phyloP scores from a whole-genome alignment of 768 basidiomycete genomes.

The Boletus pseudopeckii region DNA sequence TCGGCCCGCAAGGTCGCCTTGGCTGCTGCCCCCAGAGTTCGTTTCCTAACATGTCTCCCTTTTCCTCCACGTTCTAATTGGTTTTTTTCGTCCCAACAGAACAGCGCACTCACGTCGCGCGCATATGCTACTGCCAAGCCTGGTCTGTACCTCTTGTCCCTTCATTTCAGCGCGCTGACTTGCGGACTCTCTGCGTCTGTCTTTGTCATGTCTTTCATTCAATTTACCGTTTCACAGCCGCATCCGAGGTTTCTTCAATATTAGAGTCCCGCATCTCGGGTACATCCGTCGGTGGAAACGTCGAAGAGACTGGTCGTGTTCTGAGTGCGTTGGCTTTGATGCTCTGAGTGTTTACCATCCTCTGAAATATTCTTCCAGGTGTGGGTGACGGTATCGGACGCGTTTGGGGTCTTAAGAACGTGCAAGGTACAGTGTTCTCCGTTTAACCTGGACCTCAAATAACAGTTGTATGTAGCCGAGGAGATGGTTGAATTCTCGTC shows the following conservation, averaged over 20 bases:
- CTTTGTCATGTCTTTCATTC: conserved; percentile 8
- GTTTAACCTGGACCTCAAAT: background rate
- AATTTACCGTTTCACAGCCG: conserved; percentile 58
- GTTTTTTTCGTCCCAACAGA: conserved; percentile 28
- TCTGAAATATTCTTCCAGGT: conserved; percentile 45
- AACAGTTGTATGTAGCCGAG: conserved; percentile 59
- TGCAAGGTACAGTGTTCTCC: conserved; percentile 67
- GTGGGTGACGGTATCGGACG: conserved; percentile 99
- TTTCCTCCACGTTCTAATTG: conserved; percentile 1
- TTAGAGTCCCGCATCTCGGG: conserved; percentile 98
- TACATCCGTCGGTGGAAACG: conserved; percentile 84
- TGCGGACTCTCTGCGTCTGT: conserved; percentile 10
- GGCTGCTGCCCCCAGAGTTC: conserved; percentile 64
- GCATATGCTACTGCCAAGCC: conserved; percentile 98
- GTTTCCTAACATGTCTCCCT: conserved; percentile 13
- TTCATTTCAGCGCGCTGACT: conserved; percentile 5
- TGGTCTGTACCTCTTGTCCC: conserved; percentile 50
- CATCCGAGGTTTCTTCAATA: conserved; percentile 99
- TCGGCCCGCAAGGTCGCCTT: conserved; percentile 74
- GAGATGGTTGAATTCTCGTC: conserved; percentile 99
- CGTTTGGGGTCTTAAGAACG: conserved; percentile 98
- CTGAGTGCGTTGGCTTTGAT: conserved; percentile 63
- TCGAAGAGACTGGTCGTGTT: conserved; percentile 99
- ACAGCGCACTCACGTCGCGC: conserved; percentile 55
- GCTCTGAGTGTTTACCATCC: background rate